Percentiles rank a stretch among this genome's conserved stretches.
Conservation (phyloP, 1,284 basidiomycete genomes). For the Moniliophthora roreri region DNA sequence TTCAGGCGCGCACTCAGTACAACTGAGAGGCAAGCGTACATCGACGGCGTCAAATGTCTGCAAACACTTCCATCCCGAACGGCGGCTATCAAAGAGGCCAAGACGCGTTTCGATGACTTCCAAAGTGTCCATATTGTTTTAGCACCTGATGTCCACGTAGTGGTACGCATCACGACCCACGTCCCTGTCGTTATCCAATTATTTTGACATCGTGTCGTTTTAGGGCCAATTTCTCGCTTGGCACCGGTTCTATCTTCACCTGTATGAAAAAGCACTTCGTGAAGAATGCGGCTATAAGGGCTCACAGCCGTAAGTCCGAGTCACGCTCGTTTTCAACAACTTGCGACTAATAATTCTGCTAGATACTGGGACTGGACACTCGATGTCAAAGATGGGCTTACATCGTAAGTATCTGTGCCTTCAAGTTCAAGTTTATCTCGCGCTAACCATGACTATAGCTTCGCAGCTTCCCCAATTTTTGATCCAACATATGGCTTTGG, state of each 20-base stretch:
- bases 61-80: constrained; percentile 21
- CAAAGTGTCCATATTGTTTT: constrained; percentile 27
- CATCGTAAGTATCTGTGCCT: constrained; percentile 4
- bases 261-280: constrained; percentile 32
- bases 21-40: constrained; percentile 26
- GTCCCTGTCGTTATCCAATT: no score
- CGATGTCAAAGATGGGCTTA: constrained; percentile 27
- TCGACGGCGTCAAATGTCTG: constrained; percentile 30
- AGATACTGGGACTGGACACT: constrained; percentile 44
- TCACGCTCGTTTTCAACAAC: background rate
- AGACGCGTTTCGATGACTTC: constrained; percentile 34
- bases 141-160: constrained; percentile 27
- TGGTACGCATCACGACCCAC: constrained; percentile 17
- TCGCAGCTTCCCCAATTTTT: constrained; percentile 31
- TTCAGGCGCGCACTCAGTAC: constrained; percentile 19
- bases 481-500: constrained; percentile 32
- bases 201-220: no score
- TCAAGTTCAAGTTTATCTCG: no score
- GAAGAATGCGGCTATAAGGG: constrained; percentile 36
- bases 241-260: constrained; percentile 33
- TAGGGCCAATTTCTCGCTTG: constrained; percentile 42
- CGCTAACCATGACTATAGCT: constrained; percentile 14
- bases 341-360: no score
- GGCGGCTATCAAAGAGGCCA: constrained; percentile 16
- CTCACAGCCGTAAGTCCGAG: constrained; percentile 30